Conservation (phyloP, 202 grass and related monocot species). For the Setaria italica region DNA sequence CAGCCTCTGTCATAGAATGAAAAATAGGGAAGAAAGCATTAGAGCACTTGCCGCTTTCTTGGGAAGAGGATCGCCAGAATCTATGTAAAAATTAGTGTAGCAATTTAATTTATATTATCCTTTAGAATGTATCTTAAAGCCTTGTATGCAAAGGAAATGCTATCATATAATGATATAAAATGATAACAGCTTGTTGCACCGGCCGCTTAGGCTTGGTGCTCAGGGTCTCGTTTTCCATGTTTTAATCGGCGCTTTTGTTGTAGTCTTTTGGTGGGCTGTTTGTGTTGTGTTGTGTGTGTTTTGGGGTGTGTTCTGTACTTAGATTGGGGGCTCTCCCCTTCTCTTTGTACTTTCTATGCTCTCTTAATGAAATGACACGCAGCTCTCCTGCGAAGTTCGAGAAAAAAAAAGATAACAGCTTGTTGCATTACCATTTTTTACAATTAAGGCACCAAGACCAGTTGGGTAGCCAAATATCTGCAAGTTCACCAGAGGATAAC, state of each 20-base stretch:
- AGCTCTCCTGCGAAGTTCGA: no score
- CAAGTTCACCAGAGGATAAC: slow-evolving; percentile 45
- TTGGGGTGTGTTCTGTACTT: no score
- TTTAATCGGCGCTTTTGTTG: no score
- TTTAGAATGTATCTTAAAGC: slow-evolving; percentile 32
- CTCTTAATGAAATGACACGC: no score
- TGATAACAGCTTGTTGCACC: slow-evolving; percentile 25
- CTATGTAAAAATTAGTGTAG: slow-evolving; percentile 3
- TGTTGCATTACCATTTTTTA: slow-evolving; percentile 77
- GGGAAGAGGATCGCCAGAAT: not conserved
- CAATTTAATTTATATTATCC: slow-evolving; percentile 17
- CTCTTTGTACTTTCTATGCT: no score
- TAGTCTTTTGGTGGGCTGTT: no score
- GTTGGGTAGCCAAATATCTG: slow-evolving; percentile 99
- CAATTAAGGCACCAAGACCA: slow-evolving; percentile 90
- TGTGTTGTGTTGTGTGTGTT: no score
- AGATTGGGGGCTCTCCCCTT: no score
- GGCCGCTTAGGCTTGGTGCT: no score
- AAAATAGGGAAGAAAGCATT: slow-evolving; percentile 49
- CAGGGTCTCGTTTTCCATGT: no score
- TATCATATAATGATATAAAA: slow-evolving; percentile 29
- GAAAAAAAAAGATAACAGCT: not conserved
- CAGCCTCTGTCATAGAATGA: slow-evolving; percentile 70
- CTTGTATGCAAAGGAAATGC: not conserved
- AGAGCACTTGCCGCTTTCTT: slow-evolving; percentile 14